phyloP scores from a whole-genome alignment of 495 filamentous ascomycete species.

The Cercophora sp. region DNA sequence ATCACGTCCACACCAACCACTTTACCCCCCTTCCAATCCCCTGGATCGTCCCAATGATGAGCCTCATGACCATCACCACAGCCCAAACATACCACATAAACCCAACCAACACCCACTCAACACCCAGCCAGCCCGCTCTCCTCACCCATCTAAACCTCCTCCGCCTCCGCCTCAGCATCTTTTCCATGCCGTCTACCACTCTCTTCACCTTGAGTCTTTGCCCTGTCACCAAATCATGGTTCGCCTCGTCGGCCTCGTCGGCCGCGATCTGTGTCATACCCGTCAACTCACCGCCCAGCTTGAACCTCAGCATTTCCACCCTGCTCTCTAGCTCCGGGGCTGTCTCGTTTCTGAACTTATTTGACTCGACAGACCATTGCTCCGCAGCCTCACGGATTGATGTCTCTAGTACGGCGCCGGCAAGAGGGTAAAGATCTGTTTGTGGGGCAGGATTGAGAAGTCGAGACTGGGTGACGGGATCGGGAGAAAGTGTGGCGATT shows the following conservation, averaged over 20 bases:
- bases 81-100: slow-evolving; percentile 85
- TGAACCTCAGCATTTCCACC: slow-evolving; percentile 32
- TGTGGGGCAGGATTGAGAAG: slow-evolving; percentile 55
- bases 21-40: slow-evolving; percentile 54
- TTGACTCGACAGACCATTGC: slow-evolving; percentile 51
- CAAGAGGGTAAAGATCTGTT: slow-evolving; percentile 63
- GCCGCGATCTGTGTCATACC: slow-evolving; percentile 59
- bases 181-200: slow-evolving; percentile 72
- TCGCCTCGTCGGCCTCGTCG: slow-evolving; percentile 73
- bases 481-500: slow-evolving; percentile 29
- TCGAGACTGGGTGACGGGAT: slow-evolving; percentile 37
- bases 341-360: slow-evolving; percentile 32
- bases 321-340: slow-evolving; percentile 31
- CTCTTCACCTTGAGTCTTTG: slow-evolving; percentile 73
- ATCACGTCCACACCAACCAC: slow-evolving; percentile 76
- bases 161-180: slow-evolving; percentile 61
- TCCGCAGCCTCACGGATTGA: slow-evolving; percentile 54
- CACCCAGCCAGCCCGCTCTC: slow-evolving; percentile 61
- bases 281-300: slow-evolving; percentile 38
- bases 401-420: slow-evolving; percentile 57
- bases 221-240: slow-evolving; percentile 65
- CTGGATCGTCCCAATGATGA: slow-evolving; percentile 56
- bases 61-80: slow-evolving; percentile 64
- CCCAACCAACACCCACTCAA: slow-evolving; percentile 77
- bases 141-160: slow-evolving; percentile 70